Base-by-base conservation (phyloP, 1,284 basidiomycete genomes). In the Porodaedalea pini region DNA sequence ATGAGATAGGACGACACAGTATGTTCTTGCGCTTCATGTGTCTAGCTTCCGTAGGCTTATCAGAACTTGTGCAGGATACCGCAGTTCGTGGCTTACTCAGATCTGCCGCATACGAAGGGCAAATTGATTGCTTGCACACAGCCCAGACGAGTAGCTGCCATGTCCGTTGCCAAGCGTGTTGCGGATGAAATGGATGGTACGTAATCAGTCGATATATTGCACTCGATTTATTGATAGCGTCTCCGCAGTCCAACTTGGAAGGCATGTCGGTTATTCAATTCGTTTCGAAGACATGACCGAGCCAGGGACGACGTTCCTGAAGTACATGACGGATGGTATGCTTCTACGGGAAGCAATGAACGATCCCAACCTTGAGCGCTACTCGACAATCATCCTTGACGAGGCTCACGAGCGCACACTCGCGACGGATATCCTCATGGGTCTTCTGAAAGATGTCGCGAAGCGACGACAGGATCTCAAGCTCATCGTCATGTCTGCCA, bases 261-360 rank as follows among this genome's bases (percentile, higher is more conserved):
- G 92, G 70, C 86, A 98, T 66, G 96, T 99, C 63, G 97, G 97
- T 62, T 99, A 99, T 74, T 94, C 92, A 2, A 98, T 98, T 68
- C 93, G 97, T 70, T 99, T 99, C 73, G 96, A 99, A 72, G 96
- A 99, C 70, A 93, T 94, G 87, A 98, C 95, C 8, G 90, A 94
- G 63, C 82, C 83, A 0, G 91, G 90, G 0, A 91, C 86, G 6
- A 98, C 94, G 0, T 95, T 97, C 72, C 78, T 98, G 65, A 95
- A 96, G 71, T 98, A 99, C 77, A 98, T 99, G 95, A 99, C 96
- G 10, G 96, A 99, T 66, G 96, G 96, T 82, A 97, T 98, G 94
- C 82, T 94, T 59, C 81, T 97, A 27, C 88, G 95, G 39, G 95
- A 98, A 76, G 95, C 94, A 5, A 98, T 98, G 92, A 92, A 96